phyloP scores from a whole-genome alignment of 2,329 filamentous ascomycete genomes.

The Cercospora janseana region DNA sequence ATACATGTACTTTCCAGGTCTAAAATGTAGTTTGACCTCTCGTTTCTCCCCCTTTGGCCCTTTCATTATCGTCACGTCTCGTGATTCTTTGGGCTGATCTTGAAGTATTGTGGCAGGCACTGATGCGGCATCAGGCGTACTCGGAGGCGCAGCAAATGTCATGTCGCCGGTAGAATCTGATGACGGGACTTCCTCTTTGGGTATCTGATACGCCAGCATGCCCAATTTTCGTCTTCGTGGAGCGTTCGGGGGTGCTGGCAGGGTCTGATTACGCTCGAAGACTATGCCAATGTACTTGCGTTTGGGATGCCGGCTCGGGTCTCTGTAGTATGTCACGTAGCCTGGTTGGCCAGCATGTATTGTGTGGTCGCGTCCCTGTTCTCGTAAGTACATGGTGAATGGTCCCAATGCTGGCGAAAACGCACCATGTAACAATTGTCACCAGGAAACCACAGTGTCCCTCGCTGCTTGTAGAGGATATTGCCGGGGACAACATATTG shows the following conservation, averaged over 20 bases:
- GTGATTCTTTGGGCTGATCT: constrained; percentile 25
- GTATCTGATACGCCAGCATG: constrained; percentile 58
- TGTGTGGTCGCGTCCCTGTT: constrained; percentile 81
- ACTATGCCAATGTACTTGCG: constrained; percentile 93
- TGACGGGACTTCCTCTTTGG: constrained; percentile 19
- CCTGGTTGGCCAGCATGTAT: constrained; percentile 82
- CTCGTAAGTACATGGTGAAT: constrained; percentile 5
- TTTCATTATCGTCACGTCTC: constrained; percentile 29
- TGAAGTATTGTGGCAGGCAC: constrained; percentile 24
- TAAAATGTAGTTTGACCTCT: constrained; percentile 42
- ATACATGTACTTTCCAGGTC: constrained; percentile 59
- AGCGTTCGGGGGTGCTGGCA: constrained; percentile 74
- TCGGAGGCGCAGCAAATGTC: constrained; percentile 19
- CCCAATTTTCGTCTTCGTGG: constrained; percentile 72
- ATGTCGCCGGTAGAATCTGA: constrained; percentile 18
- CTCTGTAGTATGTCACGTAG: constrained; percentile 96
- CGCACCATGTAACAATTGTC: constrained; percentile 81
- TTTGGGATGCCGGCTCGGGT: constrained; percentile 76
- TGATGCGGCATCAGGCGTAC: constrained; percentile 21
- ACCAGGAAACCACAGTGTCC: constrained; percentile 89
- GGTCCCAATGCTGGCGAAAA: not conserved
- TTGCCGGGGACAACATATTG: constrained; percentile 92
- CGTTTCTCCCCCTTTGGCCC: constrained; percentile 38
- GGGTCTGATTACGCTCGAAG: constrained; percentile 74
- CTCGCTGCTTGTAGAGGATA: constrained; percentile 96